Conservation (phyloP, 2,329 filamentous ascomycete species). For the Aureobasidium melanogenum region DNA sequence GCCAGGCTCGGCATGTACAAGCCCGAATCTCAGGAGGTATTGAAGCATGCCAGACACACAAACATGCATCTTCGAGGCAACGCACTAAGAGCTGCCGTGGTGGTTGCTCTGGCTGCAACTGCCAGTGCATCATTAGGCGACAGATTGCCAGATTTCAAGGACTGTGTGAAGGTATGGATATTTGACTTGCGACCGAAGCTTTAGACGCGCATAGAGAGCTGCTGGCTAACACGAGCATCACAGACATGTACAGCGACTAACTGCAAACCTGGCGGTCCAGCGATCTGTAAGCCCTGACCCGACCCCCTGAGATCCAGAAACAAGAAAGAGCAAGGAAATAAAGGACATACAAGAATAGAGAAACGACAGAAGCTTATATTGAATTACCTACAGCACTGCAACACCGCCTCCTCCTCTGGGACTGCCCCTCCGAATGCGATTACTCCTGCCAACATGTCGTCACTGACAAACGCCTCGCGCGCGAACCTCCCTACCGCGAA, state of each 20-base stretch:
- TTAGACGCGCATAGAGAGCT: conserved; percentile 14
- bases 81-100: conserved; percentile 3
- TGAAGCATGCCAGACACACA: neutral
- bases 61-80: conserved; percentile 3
- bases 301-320: conserved; percentile 8
- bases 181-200: neutral
- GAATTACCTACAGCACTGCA: conserved; percentile 56
- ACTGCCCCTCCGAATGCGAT: conserved; percentile 89
- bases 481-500: conserved; percentile 53
- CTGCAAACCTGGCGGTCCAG: conserved; percentile 58
- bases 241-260: conserved; percentile 76
- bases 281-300: conserved; percentile 55
- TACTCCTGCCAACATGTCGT: conserved; percentile 95
- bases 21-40: conserved; percentile 1
- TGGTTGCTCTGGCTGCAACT: conserved; percentile 2
- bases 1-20: neutral
- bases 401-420: conserved; percentile 83
- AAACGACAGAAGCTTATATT: conserved; percentile 8
- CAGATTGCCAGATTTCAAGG: conserved; percentile 72
- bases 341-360: neutral
- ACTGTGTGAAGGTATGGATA: conserved; percentile 68
- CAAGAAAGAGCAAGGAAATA: neutral
- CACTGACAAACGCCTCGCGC: conserved; percentile 60
- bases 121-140: conserved; percentile 71
- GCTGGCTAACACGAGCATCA: conserved; percentile 9